Evolutionary conservation across 345 rosid species (phyloP).

Genomic region (Pistacia vera): DNA sequence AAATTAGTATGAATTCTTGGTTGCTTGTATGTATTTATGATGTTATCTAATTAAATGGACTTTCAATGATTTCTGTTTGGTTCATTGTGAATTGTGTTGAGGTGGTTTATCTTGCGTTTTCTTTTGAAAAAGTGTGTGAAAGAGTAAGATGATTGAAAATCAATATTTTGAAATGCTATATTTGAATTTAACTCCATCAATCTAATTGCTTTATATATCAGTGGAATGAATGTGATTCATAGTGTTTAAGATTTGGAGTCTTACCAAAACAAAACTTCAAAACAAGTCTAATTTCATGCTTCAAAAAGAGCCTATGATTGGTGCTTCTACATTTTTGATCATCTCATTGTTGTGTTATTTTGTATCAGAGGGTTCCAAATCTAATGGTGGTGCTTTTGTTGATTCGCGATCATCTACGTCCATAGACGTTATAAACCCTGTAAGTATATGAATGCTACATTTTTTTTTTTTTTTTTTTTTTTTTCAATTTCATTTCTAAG

Average conservation of each 20-base stretch:
- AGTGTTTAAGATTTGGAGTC: background rate
- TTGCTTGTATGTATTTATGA: too few relatives aligned
- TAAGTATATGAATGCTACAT: conserved; percentile 37
- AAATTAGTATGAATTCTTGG: background rate
- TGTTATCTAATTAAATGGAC: background rate
- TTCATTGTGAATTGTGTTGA: background rate
- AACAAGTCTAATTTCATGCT: background rate
- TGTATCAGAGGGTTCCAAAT: conserved; percentile 79
- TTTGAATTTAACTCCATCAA: background rate
- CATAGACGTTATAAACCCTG: conserved; percentile 90
- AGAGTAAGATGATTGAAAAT: background rate
- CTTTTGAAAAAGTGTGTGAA: background rate
- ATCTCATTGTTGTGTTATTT: background rate
- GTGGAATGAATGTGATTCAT: background rate
- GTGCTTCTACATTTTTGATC: background rate
- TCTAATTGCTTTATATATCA: background rate
- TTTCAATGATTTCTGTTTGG: background rate
- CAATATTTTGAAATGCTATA: background rate
- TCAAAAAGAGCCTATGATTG: background rate
- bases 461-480: background rate
- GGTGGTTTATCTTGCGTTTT: conserved; percentile 2
- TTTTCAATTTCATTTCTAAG: background rate
- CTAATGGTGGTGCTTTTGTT: conserved; percentile 84
- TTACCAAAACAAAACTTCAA: background rate
- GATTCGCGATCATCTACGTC: conserved; percentile 61